Base-by-base conservation (phyloP, 2,329 filamentous ascomycete species). In the Pestalotiopsis sp. region DNA sequence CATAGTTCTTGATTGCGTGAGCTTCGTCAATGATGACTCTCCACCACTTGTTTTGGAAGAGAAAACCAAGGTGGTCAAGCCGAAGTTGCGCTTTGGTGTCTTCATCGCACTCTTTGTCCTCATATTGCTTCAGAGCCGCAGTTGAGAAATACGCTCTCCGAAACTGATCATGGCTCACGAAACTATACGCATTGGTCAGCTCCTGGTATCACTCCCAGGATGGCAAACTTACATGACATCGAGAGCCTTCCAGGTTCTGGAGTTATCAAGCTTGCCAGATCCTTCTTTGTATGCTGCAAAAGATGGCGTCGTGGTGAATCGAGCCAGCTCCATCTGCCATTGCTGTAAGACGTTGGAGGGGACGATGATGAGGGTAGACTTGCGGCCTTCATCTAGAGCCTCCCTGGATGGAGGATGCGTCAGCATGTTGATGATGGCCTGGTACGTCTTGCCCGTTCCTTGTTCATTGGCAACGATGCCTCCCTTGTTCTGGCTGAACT, bases 1-100 rank as follows among this genome's bases (percentile, higher is more conserved):
- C 2, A 2, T 13, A 13, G 11, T 66, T 57, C 36, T 66, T 69
- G 64, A 69, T 69, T 1, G n/a, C 20, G 55, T 69, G 63, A 1
- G 64, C 67, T n/a, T 69, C 67, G 20, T 69, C 67, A 1, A 69
- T 20, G 1, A 69, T 59, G 0, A 69, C 64, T 45, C 67, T 65
- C 63, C 64, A 64, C 9, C 60, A 69, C 2, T 39, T 4, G 20
- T 63, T 66, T 17, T 64, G 27, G 58, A 59, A 63, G 0, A 69
- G 14, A 2, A 20, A 14, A 1, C 67, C 67, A 52, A 60, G 45
- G n/a, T 49, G 17, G 4, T 49, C 45, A 49, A 20, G 4, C 7
- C 45, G 45, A 20, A 49, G 11, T 12, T 60, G 14, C 2, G 23
- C 11, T 0, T 39, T 23, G 2, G 4, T 12, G 2, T 23, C 17